phyloP scores from a whole-genome alignment of 306 rosid genomes.

The Rosa rugosa region DNA sequence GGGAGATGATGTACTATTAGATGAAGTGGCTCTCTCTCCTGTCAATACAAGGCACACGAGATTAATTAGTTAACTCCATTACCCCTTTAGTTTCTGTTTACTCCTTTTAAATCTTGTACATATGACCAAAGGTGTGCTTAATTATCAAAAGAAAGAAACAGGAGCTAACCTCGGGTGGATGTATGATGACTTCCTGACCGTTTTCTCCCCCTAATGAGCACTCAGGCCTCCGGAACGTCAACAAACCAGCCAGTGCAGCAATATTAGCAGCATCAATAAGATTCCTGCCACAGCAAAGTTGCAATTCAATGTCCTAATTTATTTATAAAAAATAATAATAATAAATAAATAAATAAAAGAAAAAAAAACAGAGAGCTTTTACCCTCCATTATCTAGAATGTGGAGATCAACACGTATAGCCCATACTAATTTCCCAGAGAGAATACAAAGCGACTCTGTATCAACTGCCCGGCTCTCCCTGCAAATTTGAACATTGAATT shows the following conservation, averaged over 20 bases:
- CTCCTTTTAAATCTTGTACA: no score
- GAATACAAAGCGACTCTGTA: slow-evolving; percentile 75
- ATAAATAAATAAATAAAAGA: neutral
- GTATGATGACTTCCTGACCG: slow-evolving; percentile 80
- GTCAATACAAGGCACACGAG: slow-evolving; percentile 31
- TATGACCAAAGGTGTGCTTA: neutral
- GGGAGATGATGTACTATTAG: slow-evolving; percentile 91
- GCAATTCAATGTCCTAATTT: neutral
- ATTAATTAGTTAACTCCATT: neutral
- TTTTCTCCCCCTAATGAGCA: slow-evolving; percentile 81
- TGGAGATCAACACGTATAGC: slow-evolving; percentile 83
- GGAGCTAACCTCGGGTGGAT: slow-evolving; percentile 77
- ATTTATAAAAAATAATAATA: no score
- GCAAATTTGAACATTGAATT: slow-evolving; percentile 1
- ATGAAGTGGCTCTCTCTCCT: slow-evolving; percentile 86
- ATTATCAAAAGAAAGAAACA: neutral
- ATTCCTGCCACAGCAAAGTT: slow-evolving; percentile 40
- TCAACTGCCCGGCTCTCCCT: slow-evolving; percentile 89
- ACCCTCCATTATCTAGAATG: slow-evolving; percentile 90
- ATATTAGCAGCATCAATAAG: slow-evolving; percentile 91
- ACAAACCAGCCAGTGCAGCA: slow-evolving; percentile 79
- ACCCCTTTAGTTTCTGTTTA: no score
- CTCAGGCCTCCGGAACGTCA: slow-evolving; percentile 84
- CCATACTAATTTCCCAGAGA: slow-evolving; percentile 80
- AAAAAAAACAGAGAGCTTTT: slow-evolving; percentile 4